A percentile compares a stretch with the other conserved stretches of the same genome.
phyloP scores from a whole-genome alignment of 192 early-diverging fungal genomes.

The Coemansia sp. region DNA sequence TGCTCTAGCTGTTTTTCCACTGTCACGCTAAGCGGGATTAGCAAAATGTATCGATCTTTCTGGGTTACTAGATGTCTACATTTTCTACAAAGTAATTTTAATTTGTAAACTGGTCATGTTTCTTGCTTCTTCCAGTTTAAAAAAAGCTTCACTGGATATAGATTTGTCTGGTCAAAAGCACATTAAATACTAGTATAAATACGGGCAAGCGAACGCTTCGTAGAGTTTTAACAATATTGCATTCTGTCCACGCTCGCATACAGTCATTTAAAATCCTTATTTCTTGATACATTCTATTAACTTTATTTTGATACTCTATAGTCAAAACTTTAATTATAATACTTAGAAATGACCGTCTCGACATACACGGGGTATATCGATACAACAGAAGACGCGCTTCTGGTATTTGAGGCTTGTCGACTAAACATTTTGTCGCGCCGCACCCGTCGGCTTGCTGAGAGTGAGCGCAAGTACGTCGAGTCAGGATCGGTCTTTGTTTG shows the following conservation, averaged over 20 bases:
- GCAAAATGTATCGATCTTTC: too few species aligned
- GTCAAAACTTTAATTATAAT: neutral
- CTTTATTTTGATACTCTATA: neutral
- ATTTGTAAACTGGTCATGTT: neutral
- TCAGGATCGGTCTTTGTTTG: conserved; percentile 89
- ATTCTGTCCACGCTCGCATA: neutral
- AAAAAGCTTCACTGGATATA: neutral
- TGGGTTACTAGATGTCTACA: too few species aligned
- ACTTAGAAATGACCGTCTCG: neutral
- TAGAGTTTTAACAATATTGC: too few species aligned
- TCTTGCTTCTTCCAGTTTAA: neutral
- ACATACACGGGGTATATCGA: conserved; percentile 77
- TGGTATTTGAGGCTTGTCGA: conserved; percentile 87
- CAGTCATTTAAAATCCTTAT: neutral
- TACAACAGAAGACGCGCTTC: conserved; percentile 79
- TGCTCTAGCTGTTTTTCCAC: neutral
- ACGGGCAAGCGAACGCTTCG: too few species aligned
- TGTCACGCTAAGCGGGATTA: too few species aligned
- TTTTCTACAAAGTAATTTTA: too few species aligned
- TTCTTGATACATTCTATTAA: neutral
- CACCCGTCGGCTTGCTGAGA: conserved; percentile 70
- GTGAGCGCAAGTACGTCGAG: conserved; percentile 71
- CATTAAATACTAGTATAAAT: neutral
- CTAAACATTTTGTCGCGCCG: conserved; percentile 62
- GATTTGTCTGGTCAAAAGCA: neutral